These are phyloP conservation scores for Trichoderma sp. DNA, from an alignment of 2,329 filamentous ascomycete genomes.

Conservation along the genomic window DNA sequence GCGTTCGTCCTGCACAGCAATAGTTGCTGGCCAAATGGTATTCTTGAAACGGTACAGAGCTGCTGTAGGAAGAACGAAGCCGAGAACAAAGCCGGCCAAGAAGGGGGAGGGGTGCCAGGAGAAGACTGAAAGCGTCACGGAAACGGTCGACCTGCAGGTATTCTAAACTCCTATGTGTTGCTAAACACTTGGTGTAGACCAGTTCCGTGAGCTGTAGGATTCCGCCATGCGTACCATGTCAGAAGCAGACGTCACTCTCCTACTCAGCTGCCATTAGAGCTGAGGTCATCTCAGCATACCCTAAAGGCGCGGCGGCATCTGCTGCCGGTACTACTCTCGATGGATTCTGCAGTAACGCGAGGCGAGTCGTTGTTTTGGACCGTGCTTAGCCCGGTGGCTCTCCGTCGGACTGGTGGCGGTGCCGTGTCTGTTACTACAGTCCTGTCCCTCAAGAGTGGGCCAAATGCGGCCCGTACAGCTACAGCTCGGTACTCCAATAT, in stretches of 20 bases:
- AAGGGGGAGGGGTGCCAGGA: neutral
- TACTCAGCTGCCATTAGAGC: neutral
- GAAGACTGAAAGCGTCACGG: neutral
- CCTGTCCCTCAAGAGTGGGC: neutral
- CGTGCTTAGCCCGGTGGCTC: neutral
- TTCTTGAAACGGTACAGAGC: neutral
- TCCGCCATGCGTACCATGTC: neutral
- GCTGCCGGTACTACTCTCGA: neutral
- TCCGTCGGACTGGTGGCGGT: neutral
- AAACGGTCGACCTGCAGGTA: neutral
- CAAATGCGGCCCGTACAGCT: neutral
- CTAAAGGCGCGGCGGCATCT: neutral
- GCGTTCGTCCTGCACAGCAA: conserved; percentile 2
- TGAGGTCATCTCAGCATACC: neutral
- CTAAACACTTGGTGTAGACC: neutral
- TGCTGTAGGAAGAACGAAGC: neutral
- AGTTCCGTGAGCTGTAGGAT: neutral
- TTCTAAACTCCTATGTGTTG: neutral
- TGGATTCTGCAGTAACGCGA: neutral
- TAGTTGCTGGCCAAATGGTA: neutral
- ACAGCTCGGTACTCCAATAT: neutral
- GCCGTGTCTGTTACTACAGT: neutral
- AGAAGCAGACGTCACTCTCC: neutral
- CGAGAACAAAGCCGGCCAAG: neutral
- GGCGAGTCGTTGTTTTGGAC: neutral